Evolutionary conservation across 257 asterid genomes (phyloP).

Genomic region (Plectranthus barbatus): DNA sequence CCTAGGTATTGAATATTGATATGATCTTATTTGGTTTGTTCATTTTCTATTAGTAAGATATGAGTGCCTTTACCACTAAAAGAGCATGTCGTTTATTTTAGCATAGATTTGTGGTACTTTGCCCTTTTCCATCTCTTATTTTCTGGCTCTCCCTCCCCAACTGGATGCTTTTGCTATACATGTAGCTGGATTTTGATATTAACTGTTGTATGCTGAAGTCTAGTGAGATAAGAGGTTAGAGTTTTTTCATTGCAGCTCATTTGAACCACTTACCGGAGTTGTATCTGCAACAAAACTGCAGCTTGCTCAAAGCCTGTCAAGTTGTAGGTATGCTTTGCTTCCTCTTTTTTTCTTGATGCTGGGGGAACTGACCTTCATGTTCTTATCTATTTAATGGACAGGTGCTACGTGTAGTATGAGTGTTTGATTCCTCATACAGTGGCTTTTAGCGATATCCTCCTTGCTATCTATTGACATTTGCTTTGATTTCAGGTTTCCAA

Average conservation of each 20-base stretch:
- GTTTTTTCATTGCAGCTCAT: constrained; percentile 73
- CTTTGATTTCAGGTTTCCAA: constrained; percentile 67
- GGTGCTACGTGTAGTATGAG: too few species aligned
- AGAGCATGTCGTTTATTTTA: too few species aligned
- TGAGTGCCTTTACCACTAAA: too few species aligned
- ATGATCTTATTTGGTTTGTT: background rate
- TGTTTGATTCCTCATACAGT: too few species aligned
- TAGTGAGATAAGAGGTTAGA: background rate
- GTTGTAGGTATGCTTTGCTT: constrained; percentile 57
- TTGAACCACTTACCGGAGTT: constrained; percentile 76
- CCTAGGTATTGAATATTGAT: constrained; percentile 64
- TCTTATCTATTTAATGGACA: background rate
- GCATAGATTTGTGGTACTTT: background rate
- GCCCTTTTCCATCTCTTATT: background rate
- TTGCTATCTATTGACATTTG: too few species aligned
- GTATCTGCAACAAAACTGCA: constrained; percentile 44
- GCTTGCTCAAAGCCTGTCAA: constrained; percentile 53
- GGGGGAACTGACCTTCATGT: background rate
- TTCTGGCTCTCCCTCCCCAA: background rate
- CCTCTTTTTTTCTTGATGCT: constrained; percentile 13
- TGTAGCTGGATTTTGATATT: background rate
- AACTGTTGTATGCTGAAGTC: background rate
- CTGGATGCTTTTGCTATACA: background rate
- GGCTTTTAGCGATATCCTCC: too few species aligned
- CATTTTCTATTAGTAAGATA: too few species aligned